Evolutionary conservation across 768 basidiomycete species (phyloP).

Genomic region (Leccinum imitatum): DNA sequence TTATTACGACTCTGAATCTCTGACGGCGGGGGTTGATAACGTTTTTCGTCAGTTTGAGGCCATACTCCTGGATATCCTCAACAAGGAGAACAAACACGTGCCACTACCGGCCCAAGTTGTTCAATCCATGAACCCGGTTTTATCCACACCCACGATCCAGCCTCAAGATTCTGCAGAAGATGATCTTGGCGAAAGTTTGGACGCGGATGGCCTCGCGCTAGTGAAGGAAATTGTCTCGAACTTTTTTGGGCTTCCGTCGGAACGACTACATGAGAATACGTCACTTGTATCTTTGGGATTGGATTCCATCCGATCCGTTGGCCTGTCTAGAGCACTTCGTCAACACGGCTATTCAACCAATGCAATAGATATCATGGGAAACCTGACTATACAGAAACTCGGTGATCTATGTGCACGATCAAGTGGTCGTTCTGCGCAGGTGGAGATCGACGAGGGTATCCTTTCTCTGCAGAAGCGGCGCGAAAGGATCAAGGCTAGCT

Average conservation of each 20-base stretch:
- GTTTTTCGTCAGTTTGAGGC: constrained; percentile 28
- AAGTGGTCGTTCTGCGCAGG: background rate
- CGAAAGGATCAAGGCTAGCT: constrained; percentile 18
- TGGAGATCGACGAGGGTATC: constrained; percentile 12
- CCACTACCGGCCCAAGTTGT: background rate
- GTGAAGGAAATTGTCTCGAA: constrained; percentile 19
- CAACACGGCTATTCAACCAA: constrained; percentile 34
- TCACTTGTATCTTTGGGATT: constrained; percentile 47
- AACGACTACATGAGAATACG: constrained; percentile 15
- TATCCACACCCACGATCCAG: background rate
- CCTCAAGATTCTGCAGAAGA: background rate
- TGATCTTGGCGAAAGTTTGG: background rate
- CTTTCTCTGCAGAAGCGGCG: constrained; percentile 9
- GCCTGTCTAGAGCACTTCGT: constrained; percentile 37
- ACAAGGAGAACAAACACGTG: constrained; percentile 5
- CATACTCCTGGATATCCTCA: constrained; percentile 19
- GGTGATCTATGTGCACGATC: constrained; percentile 15
- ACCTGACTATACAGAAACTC: constrained; percentile 18
- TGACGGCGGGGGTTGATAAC: constrained; percentile 14
- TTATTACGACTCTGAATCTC: constrained; percentile 20
- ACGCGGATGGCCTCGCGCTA: constrained; percentile 4
- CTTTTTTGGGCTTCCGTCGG: constrained; percentile 16
- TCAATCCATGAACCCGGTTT: background rate
- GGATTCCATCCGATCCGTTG: constrained; percentile 49
- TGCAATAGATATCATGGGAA: constrained; percentile 40